Conservation (phyloP, 108 stramenopile genomes). For the Nannochloropsis salina region DNA sequence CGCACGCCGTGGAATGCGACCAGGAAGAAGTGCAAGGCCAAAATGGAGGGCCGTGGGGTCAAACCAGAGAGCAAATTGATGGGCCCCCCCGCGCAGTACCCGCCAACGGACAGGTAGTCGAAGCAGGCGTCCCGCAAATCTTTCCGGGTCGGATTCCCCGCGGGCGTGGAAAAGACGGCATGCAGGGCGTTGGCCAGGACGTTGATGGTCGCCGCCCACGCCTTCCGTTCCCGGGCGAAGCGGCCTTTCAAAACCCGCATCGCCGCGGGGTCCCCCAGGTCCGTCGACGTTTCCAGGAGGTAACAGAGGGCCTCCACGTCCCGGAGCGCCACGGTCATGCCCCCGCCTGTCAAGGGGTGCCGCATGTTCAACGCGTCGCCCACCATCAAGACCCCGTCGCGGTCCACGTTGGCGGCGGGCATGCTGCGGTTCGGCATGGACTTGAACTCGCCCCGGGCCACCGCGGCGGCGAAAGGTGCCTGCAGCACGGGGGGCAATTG, state of each 20-base stretch:
- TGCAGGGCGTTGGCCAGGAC: conserved; percentile 56
- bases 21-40: conserved; percentile 55
- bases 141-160: conserved; percentile 26
- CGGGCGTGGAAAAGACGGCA: conserved; percentile 35
- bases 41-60: conserved; percentile 47
- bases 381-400: conserved; percentile 36
- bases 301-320: conserved; percentile 42
- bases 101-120: conserved; percentile 51
- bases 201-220: conserved; percentile 56
- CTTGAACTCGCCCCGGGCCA: conserved; percentile 47
- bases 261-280: conserved; percentile 22
- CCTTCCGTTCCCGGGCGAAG: conserved; percentile 38
- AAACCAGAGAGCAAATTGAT: conserved; percentile 52
- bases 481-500: conserved; percentile 47
- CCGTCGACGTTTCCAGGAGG: conserved; percentile 25
- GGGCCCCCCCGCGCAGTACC: conserved; percentile 51
- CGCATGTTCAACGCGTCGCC: conserved; percentile 58
- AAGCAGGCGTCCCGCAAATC: conserved; percentile 54
- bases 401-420: conserved; percentile 32
- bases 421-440: conserved; percentile 50
- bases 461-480: conserved; percentile 39
- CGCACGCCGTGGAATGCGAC: conserved; percentile 47
- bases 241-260: conserved; percentile 21
- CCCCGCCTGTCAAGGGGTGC: conserved; percentile 56
- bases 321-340: conserved; percentile 54